Evolutionary conservation across 1,284 basidiomycete genomes (phyloP).

Genomic region (Cryptococcus sp.): DNA sequence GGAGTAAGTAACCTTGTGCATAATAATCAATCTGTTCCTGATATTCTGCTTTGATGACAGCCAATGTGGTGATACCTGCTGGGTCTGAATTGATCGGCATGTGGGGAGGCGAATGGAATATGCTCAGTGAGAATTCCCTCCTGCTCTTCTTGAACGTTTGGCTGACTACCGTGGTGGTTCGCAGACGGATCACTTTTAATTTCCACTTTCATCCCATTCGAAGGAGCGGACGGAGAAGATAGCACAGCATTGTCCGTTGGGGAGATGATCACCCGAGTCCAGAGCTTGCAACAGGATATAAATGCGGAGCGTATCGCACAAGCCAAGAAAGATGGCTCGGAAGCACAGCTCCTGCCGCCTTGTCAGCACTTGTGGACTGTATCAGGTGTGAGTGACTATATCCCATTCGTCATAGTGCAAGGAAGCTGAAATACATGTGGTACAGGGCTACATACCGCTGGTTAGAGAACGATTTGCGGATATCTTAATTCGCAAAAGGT

Average conservation of each 20-base stretch:
- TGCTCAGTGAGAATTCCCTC: constrained; percentile 35
- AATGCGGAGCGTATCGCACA: constrained; percentile 31
- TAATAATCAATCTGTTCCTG: neutral
- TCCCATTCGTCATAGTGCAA: neutral
- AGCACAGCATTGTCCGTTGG: constrained; percentile 49
- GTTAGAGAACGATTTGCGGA: constrained; percentile 50
- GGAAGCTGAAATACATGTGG: constrained; percentile 2
- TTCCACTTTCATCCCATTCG: constrained; percentile 52
- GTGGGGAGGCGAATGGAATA: constrained; percentile 54
- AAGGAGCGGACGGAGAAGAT: constrained; percentile 53
- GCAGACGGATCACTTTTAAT: constrained; percentile 50
- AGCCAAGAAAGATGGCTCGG: constrained; percentile 18
- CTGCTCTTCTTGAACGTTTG: neutral
- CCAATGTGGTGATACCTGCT: constrained; percentile 49
- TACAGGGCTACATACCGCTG: constrained; percentile 44
- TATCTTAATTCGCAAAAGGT: constrained; percentile 46
- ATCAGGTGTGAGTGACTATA: constrained; percentile 35
- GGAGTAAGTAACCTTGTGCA: constrained; percentile 32
- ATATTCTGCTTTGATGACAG: constrained; percentile 18
- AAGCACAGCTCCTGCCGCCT: constrained; percentile 37
- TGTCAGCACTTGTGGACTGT: constrained; percentile 53
- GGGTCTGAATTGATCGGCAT: constrained; percentile 51
- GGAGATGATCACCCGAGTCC: constrained; percentile 51
- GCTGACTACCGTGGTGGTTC: neutral
- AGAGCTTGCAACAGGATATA: constrained; percentile 36